Evolutionary conservation across 257 asterid species (phyloP).

Genomic region (Solanum habrochaites): DNA sequence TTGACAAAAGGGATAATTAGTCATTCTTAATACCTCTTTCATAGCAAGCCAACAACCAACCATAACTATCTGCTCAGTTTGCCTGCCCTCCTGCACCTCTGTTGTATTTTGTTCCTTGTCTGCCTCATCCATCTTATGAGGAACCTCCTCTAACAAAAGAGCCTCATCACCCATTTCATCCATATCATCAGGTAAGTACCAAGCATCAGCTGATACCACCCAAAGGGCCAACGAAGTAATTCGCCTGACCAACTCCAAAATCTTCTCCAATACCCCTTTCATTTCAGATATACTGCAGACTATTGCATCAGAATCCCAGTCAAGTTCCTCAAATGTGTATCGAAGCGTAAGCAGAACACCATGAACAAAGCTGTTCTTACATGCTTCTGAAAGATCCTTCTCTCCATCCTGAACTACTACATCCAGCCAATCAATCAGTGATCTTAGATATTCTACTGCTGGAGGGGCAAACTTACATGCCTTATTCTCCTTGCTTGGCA

Average conservation of each 20-base stretch:
- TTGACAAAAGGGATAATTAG: not conserved
- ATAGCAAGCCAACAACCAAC: constrained; percentile 99
- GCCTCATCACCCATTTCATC: constrained; percentile 64
- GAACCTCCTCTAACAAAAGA: constrained; percentile 33
- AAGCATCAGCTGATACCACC: constrained; percentile 93
- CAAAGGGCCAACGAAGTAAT: constrained; percentile 89
- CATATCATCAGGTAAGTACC: constrained; percentile 73
- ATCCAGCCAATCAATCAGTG: constrained; percentile 81
- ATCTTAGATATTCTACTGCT: constrained; percentile 46
- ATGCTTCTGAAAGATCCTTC: constrained; percentile 74
- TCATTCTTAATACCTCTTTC: constrained; percentile 65
- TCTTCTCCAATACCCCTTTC: constrained; percentile 55
- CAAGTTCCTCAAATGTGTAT: constrained; percentile 88
- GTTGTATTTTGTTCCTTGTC: constrained; percentile 27
- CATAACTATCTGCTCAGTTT: constrained; percentile 79
- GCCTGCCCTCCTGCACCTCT: constrained; percentile 28
- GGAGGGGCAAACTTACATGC: constrained; percentile 26
- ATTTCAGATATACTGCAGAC: constrained; percentile 29
- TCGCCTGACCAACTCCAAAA: constrained; percentile 72
- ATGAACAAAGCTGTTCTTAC: constrained; percentile 85
- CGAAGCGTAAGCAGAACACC: constrained; percentile 87
- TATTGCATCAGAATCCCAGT: constrained; percentile 57
- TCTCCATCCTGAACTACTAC: constrained; percentile 78
- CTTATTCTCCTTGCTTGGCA: constrained; percentile 17
- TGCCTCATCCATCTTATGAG: constrained; percentile 24